Evolutionary conservation across 202 grass and related monocot genomes (phyloP).

Genomic region (Carex sylvatica): DNA sequence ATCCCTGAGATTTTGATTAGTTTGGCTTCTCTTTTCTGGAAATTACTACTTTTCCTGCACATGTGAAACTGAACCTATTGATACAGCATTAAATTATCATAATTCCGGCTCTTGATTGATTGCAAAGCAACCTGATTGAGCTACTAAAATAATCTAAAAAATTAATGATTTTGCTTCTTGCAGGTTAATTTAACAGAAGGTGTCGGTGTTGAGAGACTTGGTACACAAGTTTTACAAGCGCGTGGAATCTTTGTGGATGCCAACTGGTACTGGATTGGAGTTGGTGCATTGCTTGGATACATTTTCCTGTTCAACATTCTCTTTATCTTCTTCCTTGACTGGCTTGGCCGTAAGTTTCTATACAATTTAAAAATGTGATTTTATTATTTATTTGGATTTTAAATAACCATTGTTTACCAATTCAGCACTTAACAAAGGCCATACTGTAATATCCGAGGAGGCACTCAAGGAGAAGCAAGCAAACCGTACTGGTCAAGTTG

Average conservation of each 20-base stretch:
- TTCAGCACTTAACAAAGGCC: slow-evolving; percentile 74
- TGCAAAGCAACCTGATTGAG: neutral
- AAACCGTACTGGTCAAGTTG: slow-evolving; percentile 69
- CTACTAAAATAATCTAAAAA: slow-evolving; percentile 9
- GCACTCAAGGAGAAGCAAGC: slow-evolving; percentile 62
- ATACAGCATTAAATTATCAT: neutral
- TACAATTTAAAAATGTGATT: neutral
- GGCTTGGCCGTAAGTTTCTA: slow-evolving; percentile 73
- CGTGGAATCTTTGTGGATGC: slow-evolving; percentile 86
- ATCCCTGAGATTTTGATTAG: neutral
- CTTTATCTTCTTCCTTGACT: slow-evolving; percentile 77
- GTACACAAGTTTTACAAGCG: slow-evolving; percentile 46
- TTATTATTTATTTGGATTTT: neutral
- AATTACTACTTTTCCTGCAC: neutral
- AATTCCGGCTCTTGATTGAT: neutral
- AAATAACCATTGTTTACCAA: slow-evolving; percentile 2
- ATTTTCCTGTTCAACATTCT: slow-evolving; percentile 86
- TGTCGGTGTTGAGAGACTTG: slow-evolving; percentile 41
- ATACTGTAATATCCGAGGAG: slow-evolving; percentile 82
- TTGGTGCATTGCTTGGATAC: slow-evolving; percentile 74
- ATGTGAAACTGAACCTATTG: neutral
- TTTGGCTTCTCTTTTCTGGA: neutral
- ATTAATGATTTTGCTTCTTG: neutral
- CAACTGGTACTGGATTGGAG: slow-evolving; percentile 95
- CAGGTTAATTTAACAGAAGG: slow-evolving; percentile 30